These are phyloP conservation scores for Suhomyces sp. DNA, from an alignment of 805 yeast genomes.

Conservation along the genomic window DNA sequence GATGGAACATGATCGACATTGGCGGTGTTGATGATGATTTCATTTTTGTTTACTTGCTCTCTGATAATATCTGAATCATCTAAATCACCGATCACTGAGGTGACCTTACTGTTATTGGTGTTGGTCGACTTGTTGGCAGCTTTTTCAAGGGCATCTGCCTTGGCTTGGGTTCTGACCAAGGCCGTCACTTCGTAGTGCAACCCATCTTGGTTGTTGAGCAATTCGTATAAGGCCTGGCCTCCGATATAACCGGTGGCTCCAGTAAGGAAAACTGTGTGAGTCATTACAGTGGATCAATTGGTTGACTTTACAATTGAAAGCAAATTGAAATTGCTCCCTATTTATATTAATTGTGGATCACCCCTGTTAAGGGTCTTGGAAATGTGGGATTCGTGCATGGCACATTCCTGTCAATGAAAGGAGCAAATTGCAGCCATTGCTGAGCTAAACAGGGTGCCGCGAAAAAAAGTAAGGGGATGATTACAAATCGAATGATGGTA, in stretches of 20 bases:
- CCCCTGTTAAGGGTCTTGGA: no score
- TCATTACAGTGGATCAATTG: no score
- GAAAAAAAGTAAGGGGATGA: no score
- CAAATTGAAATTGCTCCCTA: no score
- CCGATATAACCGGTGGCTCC: constrained; percentile 41
- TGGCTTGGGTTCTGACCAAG: constrained; percentile 21
- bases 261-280: constrained; percentile 19
- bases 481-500: no score
- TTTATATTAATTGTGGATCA: no score
- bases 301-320: no score
- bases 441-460: no score
- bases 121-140: constrained; percentile 11
- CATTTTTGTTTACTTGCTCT: constrained; percentile 19
- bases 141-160: constrained; percentile 13
- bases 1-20: constrained; percentile 27
- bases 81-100: constrained; percentile 23
- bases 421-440: no score
- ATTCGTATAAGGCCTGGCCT: constrained; percentile 24
- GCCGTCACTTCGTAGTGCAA: constrained; percentile 19
- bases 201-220: constrained; percentile 15
- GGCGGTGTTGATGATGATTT: constrained; percentile 33
- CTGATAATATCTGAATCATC: constrained; percentile 16
- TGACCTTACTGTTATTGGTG: constrained; percentile 11
- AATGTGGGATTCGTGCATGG: no score
- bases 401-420: no score